Percentiles rank a stretch among this genome's conserved stretches.
phyloP scores from a whole-genome alignment of 345 rosid species.

The Dimocarpus longan region DNA sequence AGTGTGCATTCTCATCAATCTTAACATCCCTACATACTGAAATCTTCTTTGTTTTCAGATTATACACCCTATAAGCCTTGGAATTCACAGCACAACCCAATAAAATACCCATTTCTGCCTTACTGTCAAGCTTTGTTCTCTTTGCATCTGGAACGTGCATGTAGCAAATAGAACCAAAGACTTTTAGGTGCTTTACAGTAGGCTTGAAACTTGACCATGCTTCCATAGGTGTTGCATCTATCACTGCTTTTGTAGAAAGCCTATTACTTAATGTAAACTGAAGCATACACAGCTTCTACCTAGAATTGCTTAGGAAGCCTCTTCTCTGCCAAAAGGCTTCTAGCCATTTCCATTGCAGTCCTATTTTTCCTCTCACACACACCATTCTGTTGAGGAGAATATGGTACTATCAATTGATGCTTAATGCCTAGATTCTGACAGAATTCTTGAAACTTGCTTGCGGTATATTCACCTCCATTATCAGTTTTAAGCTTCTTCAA shows the following conservation, averaged over 20 bases:
- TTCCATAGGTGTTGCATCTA: neutral
- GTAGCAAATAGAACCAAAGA: neutral
- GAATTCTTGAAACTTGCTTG: too few relatives aligned
- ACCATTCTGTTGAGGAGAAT: neutral
- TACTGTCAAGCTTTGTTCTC: too few relatives aligned
- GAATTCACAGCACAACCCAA: too few relatives aligned
- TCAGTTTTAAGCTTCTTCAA: too few relatives aligned
- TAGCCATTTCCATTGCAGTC: neutral
- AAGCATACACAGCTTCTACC: neutral
- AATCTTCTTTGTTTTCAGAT: too few relatives aligned
- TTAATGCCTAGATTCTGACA: neutral
- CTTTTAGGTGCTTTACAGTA: neutral
- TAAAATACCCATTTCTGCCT: too few relatives aligned
- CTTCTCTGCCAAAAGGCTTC: neutral
- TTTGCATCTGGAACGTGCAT: neutral
- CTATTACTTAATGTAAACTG: neutral
- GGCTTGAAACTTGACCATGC: neutral
- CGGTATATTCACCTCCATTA: too few relatives aligned
- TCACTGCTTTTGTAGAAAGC: neutral
- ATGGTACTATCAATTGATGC: neutral
- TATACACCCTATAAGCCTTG: too few relatives aligned
- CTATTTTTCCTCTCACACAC: neutral
- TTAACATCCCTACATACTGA: too few relatives aligned
- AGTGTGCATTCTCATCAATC: too few relatives aligned
- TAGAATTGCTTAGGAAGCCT: neutral